Conservation (phyloP, 2,329 filamentous ascomycete genomes). For the Sporothrix curviconia region DNA sequence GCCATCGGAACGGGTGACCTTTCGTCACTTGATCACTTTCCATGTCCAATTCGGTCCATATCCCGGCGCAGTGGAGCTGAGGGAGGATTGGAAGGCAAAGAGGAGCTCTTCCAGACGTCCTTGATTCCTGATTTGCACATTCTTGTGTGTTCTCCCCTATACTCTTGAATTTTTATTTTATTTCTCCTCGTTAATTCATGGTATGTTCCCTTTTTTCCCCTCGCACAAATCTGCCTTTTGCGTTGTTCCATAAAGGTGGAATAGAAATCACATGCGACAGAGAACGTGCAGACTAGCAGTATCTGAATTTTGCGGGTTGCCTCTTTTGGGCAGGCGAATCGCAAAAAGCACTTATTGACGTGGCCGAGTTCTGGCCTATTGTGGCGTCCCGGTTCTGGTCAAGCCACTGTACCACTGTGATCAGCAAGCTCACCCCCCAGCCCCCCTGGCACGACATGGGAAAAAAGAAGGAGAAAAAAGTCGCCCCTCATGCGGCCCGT, state of each 20-base stretch:
- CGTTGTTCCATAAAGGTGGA: background rate
- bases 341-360: background rate
- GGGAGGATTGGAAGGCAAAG: no score
- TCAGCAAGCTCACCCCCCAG: no score
- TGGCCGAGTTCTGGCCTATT: background rate
- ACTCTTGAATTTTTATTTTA: background rate
- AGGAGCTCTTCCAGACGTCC: no score
- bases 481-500: background rate
- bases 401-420: background rate
- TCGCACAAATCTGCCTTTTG: background rate
- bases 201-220: background rate
- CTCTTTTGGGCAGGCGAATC: slow-evolving; percentile 10
- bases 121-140: no score
- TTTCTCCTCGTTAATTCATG: background rate
- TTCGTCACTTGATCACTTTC: slow-evolving; percentile 2
- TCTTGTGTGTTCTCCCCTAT: no score
- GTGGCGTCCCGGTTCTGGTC: background rate
- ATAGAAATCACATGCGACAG: background rate
- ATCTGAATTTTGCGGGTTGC: slow-evolving; percentile 10
- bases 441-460: no score
- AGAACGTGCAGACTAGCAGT: no score
- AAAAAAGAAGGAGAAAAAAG: no score
- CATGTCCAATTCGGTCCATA: background rate
- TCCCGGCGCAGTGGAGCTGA: no score
- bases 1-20: background rate